Evolutionary conservation across 1,284 basidiomycete species (phyloP).

Genomic region (Jaminaea rosea): DNA sequence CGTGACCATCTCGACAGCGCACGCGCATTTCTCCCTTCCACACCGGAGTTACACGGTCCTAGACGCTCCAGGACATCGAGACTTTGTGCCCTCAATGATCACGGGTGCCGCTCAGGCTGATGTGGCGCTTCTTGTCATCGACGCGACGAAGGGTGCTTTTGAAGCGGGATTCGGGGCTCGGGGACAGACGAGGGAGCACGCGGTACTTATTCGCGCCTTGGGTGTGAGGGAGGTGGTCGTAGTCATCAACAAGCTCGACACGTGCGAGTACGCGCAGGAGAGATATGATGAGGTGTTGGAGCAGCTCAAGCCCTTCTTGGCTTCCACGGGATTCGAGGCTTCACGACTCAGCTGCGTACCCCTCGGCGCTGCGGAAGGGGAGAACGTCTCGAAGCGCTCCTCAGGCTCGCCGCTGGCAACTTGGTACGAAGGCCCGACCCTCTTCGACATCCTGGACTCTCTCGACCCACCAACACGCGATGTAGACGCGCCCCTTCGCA

Average conservation of each 20-base stretch:
- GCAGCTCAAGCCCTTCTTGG: conserved; percentile 68
- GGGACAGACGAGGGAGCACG: conserved; percentile 94
- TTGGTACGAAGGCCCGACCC: conserved; percentile 81
- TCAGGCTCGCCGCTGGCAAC: conserved; percentile 53
- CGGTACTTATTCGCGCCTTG: conserved; percentile 80
- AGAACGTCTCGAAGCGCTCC: conserved; percentile 63
- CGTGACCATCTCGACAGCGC: conserved; percentile 93
- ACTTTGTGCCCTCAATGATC: conserved; percentile 99
- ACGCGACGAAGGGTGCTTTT: conserved; percentile 81
- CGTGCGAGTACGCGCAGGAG: conserved; percentile 58
- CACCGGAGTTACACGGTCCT: conserved; percentile 78
- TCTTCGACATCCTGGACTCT: conserved; percentile 65
- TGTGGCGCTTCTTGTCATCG: conserved; percentile 87
- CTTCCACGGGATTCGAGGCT: conserved; percentile 73
- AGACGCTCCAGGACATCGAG: conserved; percentile 91
- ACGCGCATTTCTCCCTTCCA: conserved; percentile 68
- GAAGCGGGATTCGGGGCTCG: conserved; percentile 89
- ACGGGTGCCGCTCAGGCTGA: conserved; percentile 95
- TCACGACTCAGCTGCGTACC: conserved; percentile 76
- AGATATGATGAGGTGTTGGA: conserved; percentile 78
- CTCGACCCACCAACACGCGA: conserved; percentile 68
- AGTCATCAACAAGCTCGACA: conserved; percentile 88
- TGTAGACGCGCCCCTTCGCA: conserved; percentile 66
- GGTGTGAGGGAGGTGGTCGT: conserved; percentile 90
- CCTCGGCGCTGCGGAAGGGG: conserved; percentile 78